Percentiles rank a stretch among this genome's conserved stretches.
These are phyloP conservation scores for Malassezia nana DNA, from an alignment of 1,284 basidiomycete species.

Conservation along the genomic window DNA sequence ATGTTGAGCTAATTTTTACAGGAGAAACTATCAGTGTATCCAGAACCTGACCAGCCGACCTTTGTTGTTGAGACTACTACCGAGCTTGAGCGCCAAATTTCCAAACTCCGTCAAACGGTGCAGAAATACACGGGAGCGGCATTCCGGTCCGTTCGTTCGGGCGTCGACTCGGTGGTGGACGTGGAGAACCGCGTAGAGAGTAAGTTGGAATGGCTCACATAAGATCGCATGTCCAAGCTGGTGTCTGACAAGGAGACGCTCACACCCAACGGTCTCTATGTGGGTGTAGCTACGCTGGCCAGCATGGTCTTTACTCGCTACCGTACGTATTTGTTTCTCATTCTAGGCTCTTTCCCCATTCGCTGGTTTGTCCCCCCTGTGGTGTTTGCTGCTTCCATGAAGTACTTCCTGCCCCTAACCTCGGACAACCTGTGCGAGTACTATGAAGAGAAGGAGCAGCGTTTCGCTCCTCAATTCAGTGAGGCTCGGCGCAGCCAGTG, in stretches of 20 bases:
- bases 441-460: constrained; percentile 31
- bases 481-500: constrained; percentile 21
- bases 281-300: constrained; percentile 73
- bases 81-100: constrained; percentile 38
- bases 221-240: constrained; percentile 49
- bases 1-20: neutral
- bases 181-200: constrained; percentile 37
- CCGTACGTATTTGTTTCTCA: constrained; percentile 49
- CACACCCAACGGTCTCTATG: constrained; percentile 60
- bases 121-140: constrained; percentile 22
- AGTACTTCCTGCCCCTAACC: constrained; percentile 46
- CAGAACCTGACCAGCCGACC: constrained; percentile 22
- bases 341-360: constrained; percentile 31
- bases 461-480: constrained; percentile 23
- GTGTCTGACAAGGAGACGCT: constrained; percentile 67
- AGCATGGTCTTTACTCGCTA: constrained; percentile 74
- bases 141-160: constrained; percentile 16
- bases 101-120: constrained; percentile 23
- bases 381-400: constrained; percentile 31
- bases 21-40: constrained; percentile 35
- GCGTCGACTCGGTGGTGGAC: constrained; percentile 32
- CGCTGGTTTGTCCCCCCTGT: constrained; percentile 42
- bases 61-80: constrained; percentile 28
- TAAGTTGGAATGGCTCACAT: constrained; percentile 19
- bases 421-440: constrained; percentile 29